Base-by-base conservation (phyloP, 805 yeast species). In the Saccharomyces mikatae region DNA sequence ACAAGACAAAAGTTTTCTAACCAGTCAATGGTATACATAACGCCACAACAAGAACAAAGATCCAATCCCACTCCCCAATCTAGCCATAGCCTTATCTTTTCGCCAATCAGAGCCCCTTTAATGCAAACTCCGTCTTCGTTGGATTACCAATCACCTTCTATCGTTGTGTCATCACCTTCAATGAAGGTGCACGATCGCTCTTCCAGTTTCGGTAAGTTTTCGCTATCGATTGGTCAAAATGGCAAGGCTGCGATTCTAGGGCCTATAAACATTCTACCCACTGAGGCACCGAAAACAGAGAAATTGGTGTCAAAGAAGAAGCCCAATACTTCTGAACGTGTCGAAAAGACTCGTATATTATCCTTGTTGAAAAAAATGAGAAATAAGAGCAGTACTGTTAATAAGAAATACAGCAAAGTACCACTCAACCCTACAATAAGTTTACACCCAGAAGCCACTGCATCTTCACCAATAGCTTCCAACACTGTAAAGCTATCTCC, bases 161-260 rank as follows among this genome's bases (percentile, higher is more conserved):
- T 36, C 10, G 44, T 8, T 17, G 44, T 17, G 11, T 36, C 44
- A 36, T 36, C 44, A 17, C 17, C 44, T n/a, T 36, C 44, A 36
- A 36, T 36, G 44, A 36, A 36, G 44, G 24, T 6, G 17, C 52
- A n/a, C 49, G 30, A 31, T 17, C 17, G 30, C 36, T 11, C 24
- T 41, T 31, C 47, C 41, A 41, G 32, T n/a, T 41, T 63, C 62
- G 44, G 44, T 31, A 67, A 62, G 41, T 59, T 69, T 21, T 60
- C 67, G 2, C 56, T 69, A 32, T 64, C 63, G 28, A 58, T 69
- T 27, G 70, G 69, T 14, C 58, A 64, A 22, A 62, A 68, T 49
- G 73, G 73, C n/a, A 69, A 66, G 47, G 73, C 73, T 6, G 52
- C 64, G 4, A 68, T 69, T 50, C 60, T 61, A 8, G 62, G 61